Base-by-base conservation (phyloP, 202 grass and related monocot species). In the Carex sylvatica region DNA sequence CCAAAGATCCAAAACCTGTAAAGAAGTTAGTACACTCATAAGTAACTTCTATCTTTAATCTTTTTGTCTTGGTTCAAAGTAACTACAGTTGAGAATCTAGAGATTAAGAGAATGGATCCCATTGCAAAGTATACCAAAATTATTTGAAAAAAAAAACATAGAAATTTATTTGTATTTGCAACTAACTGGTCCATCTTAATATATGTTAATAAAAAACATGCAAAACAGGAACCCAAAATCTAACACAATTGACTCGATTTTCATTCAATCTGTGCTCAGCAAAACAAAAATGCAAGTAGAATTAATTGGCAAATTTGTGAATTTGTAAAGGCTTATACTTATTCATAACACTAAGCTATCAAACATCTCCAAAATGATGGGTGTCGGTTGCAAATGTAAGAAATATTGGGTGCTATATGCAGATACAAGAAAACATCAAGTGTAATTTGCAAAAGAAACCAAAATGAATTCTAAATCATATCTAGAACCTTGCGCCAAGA, bases 401-500 rank as follows among this genome's bases (percentile, higher is more conserved):
- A 73, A 66, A 9, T 33, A 18, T n/a, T 36, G 64, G 64, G 20
- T 26, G 14, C 71, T 4, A 31, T 28, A 53, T 53, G 46, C 49
- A 75, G 70, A 53, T 53, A 23, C 22, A 73, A 12, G 67, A 46
- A 44, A 70, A 44, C 18, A 59, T 7, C n/a, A 59, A 59, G 56
- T 46, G 46, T 13, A 54, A 74, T 30, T 74, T 73, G 20, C 13
- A 73, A 47, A 73, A 28, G 19, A 73, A 52, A 52, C 47, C 16
- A 56, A 76, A 75, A 76, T 35, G 13, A 76, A 76, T 76, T 76
- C 13, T 49, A 56, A 76, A 76, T 76, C 49, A 30, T 82, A 65
- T 65, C 62, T 84, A 77, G 70, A 82, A 97, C 92, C 95, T 98
- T 98, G 92, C 87, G 96, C 96, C 65, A 98, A 85, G 79, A 95